These are phyloP conservation scores for Gracilariopsis chorda DNA, from an alignment of 23 red algal species.

Conservation along the genomic window DNA sequence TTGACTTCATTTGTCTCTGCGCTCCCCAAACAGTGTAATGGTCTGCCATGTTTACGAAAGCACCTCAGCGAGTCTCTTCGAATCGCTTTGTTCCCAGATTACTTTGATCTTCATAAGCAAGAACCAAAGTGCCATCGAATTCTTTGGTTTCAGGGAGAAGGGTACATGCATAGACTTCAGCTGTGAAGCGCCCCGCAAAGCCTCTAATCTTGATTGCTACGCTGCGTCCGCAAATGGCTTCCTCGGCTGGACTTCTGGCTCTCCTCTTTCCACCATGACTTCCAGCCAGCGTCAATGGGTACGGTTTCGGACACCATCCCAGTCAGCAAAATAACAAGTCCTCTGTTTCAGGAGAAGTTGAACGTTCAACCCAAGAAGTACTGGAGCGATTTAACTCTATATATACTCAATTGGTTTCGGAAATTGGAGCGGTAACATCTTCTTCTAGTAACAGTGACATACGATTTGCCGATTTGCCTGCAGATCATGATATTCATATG, in stretches of 20 bases:
- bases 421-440: neutral
- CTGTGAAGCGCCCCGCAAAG: neutral
- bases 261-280: neutral
- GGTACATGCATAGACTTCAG: neutral
- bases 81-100: neutral
- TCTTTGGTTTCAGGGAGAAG: constrained; percentile 7
- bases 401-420: constrained; percentile 44
- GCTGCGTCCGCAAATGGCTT: neutral
- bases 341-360: neutral
- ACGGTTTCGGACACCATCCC: neutral
- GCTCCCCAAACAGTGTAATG: too few relatives aligned
- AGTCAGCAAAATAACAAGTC: neutral
- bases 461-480: constrained; percentile 30
- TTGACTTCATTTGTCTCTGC: too few relatives aligned
- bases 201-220: neutral
- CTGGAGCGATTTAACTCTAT: constrained; percentile 72
- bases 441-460: neutral
- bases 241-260: neutral
- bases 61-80: neutral
- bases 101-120: neutral
- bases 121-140: neutral
- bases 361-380: constrained; percentile 64
- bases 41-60: too few relatives aligned
- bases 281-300: neutral
- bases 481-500: constrained; percentile 63